phyloP scores from a whole-genome alignment of 2,329 filamentous ascomycete genomes.

The Albifimbria verrucaria region DNA sequence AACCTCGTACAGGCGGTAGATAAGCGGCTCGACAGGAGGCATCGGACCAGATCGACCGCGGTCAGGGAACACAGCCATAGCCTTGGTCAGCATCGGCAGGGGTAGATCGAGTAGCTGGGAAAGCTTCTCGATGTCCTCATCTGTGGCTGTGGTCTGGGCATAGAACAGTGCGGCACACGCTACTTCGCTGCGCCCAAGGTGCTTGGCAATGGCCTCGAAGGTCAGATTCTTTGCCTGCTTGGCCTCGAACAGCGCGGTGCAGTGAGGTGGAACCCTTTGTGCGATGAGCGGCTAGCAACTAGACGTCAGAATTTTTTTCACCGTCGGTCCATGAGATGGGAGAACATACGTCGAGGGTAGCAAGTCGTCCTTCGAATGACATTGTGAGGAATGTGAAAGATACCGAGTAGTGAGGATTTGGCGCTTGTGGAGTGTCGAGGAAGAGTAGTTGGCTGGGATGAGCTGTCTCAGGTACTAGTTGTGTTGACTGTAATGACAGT shows the following conservation, averaged over 20 bases:
- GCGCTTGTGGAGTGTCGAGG: too few species aligned
- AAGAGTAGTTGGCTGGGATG: not conserved
- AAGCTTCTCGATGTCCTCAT: constrained; percentile 65
- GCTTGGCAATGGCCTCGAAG: constrained; percentile 74
- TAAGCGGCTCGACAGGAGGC: constrained; percentile 42
- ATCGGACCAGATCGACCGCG: constrained; percentile 60
- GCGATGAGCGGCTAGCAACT: constrained; percentile 57
- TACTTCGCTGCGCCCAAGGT: constrained; percentile 76
- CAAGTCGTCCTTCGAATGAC: constrained; percentile 13
- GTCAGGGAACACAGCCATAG: constrained; percentile 74
- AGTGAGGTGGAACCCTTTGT: constrained; percentile 67
- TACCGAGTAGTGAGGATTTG: not conserved
- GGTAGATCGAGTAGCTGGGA: constrained; percentile 62
- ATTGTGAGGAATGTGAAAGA: constrained; percentile 1
- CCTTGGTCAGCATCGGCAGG: constrained; percentile 50
- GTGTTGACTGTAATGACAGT: not conserved
- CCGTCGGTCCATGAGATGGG: not conserved
- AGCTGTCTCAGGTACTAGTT: not conserved
- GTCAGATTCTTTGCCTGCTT: constrained; percentile 73
- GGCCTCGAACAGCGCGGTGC: constrained; percentile 64
- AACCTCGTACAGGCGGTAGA: constrained; percentile 90
- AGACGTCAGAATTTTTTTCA: constrained; percentile 8
- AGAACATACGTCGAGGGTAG: constrained; percentile 35
- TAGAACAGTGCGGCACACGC: constrained; percentile 88
- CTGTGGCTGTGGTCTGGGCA: constrained; percentile 72